phyloP scores from a whole-genome alignment of 352 stramenopile genomes.

The Phytopythium boreale region DNA sequence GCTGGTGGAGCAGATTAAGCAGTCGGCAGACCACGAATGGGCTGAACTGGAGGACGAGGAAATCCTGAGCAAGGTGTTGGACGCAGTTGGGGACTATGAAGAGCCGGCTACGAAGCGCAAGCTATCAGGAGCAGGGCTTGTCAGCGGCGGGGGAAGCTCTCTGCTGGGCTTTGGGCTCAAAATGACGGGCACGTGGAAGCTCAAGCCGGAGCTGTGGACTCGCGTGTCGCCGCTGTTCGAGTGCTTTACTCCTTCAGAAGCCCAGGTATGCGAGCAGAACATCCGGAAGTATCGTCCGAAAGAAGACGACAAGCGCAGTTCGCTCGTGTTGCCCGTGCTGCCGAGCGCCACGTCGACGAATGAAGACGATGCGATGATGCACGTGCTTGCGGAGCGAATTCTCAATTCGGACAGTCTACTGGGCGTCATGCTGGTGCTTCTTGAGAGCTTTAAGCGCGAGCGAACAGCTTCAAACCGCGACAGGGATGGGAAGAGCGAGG shows the following conservation, averaged over 20 bases:
- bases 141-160: constrained; percentile 11
- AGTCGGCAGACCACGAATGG: constrained; percentile 45
- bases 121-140: constrained; percentile 2
- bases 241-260: constrained; percentile 70
- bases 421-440: constrained; percentile 38
- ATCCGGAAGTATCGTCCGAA: constrained; percentile 38
- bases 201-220: constrained; percentile 53
- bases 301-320: constrained; percentile 1
- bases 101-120: constrained; percentile 23
- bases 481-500: constrained; percentile 6
- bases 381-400: constrained; percentile 33
- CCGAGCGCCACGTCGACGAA: constrained; percentile 6
- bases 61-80: constrained; percentile 64
- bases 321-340: constrained; percentile 29
- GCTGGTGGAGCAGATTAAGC: constrained; percentile 74
- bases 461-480: background rate
- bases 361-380: constrained; percentile 10
- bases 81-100: constrained; percentile 58
- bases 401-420: constrained; percentile 48
- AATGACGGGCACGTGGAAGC: constrained; percentile 65
- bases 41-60: constrained; percentile 72
- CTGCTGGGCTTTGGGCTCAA: constrained; percentile 56
- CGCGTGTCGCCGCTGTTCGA: constrained; percentile 68
- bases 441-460: constrained; percentile 34
- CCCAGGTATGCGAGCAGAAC: constrained; percentile 75